Evolutionary conservation across 306 rosid genomes (phyloP).

Genomic region (Vicia sativa): DNA sequence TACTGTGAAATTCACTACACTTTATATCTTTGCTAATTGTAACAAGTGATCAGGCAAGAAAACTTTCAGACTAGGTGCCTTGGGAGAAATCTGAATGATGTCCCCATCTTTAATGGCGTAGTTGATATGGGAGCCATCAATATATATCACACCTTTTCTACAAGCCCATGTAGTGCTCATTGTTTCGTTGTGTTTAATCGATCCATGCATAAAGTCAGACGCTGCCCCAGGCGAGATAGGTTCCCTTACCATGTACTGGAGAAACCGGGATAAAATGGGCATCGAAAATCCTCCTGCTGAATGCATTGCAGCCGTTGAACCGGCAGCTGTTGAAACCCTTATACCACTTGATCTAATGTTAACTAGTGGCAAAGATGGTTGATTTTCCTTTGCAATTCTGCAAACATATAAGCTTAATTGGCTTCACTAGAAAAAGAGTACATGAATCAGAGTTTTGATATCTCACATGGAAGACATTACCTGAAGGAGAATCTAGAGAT

Average conservation of each 20-base stretch:
- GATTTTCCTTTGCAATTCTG: slow-evolving; percentile 64
- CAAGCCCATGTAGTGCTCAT: slow-evolving; percentile 62
- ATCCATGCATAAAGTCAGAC: slow-evolving; percentile 63
- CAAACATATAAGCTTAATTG: slow-evolving; percentile 35
- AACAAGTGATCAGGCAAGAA: slow-evolving; percentile 61
- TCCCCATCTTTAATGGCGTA: slow-evolving; percentile 61
- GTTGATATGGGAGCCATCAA: slow-evolving; percentile 78
- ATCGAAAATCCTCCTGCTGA: slow-evolving; percentile 84
- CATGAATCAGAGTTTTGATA: slow-evolving; percentile 12
- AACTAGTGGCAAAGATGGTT: slow-evolving; percentile 50
- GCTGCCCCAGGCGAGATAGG: slow-evolving; percentile 56
- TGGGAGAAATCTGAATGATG: slow-evolving; percentile 65
- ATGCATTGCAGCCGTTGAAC: slow-evolving; percentile 95
- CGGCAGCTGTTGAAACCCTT: slow-evolving; percentile 85
- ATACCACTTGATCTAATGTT: slow-evolving; percentile 88
- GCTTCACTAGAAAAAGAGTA: background rate
- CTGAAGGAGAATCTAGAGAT: slow-evolving; percentile 79
- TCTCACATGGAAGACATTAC: slow-evolving; percentile 44
- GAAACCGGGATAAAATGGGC: slow-evolving; percentile 71
- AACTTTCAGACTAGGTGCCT: slow-evolving; percentile 72
- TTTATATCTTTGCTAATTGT: slow-evolving; percentile 13
- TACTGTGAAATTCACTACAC: slow-evolving; percentile 34
- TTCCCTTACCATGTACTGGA: slow-evolving; percentile 95
- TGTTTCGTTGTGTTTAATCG: slow-evolving; percentile 49
- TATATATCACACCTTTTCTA: slow-evolving; percentile 60